Evolutionary conservation across 2,329 filamentous ascomycete genomes (phyloP).

Genomic region (Fusarium sp.): DNA sequence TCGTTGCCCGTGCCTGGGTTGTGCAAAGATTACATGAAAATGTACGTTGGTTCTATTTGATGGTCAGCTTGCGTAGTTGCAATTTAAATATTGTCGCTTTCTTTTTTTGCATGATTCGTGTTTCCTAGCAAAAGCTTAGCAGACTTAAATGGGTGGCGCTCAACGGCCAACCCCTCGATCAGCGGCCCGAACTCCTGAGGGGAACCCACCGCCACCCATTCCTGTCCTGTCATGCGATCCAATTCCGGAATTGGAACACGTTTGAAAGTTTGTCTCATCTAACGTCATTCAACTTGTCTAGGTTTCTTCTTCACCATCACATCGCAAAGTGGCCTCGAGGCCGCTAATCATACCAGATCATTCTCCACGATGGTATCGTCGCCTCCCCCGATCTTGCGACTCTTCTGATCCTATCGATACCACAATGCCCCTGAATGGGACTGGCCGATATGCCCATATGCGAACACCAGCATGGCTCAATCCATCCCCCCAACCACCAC

Average conservation of each 20-base stretch:
- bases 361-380: constrained; percentile 54
- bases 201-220: constrained; percentile 43
- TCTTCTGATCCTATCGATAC: constrained; percentile 34
- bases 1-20: constrained; percentile 54
- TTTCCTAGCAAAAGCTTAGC: constrained; percentile 35
- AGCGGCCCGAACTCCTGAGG: constrained; percentile 41
- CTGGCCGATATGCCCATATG: constrained; percentile 49
- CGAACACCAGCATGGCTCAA: constrained; percentile 38
- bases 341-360: constrained; percentile 42
- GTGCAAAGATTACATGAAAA: constrained; percentile 37
- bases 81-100: constrained; percentile 11
- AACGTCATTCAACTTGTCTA: constrained; percentile 36
- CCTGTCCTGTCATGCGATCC: constrained; percentile 24
- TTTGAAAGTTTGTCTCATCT: constrained; percentile 40
- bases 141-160: constrained; percentile 38
- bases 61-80: not conserved
- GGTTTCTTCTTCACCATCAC: constrained; percentile 31
- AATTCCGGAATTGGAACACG: constrained; percentile 32
- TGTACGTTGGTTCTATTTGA: constrained; percentile 36
- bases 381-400: constrained; percentile 44
- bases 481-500: constrained; percentile 38
- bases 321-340: constrained; percentile 33
- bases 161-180: constrained; percentile 44
- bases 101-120: constrained; percentile 5
- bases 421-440: constrained; percentile 50